Percentiles rank a stretch among this genome's conserved stretches.
Conservation (phyloP, 805 yeast species). For the Candida jianshihensis region DNA sequence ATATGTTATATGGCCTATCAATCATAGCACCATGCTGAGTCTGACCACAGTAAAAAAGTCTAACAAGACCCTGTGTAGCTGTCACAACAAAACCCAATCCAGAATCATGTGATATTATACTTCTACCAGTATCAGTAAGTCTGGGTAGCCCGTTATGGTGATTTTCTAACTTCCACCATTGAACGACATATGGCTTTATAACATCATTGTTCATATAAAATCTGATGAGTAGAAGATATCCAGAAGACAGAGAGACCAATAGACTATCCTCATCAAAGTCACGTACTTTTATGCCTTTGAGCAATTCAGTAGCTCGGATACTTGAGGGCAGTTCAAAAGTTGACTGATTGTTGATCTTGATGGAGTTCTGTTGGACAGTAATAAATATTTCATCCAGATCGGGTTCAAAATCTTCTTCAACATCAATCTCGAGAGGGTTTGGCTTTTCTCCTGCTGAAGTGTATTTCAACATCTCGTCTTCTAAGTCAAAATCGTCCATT, state of each 20-base stretch:
- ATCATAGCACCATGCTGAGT: slow-evolving; percentile 33
- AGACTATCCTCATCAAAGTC: slow-evolving; percentile 31
- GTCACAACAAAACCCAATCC: slow-evolving; percentile 35
- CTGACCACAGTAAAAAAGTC: slow-evolving; percentile 31
- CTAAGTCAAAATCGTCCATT: slow-evolving; percentile 15
- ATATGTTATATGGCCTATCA: slow-evolving; percentile 31
- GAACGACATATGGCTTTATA: slow-evolving; percentile 36
- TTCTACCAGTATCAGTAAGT: slow-evolving; percentile 18
- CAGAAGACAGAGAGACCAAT: slow-evolving; percentile 30
- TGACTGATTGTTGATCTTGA: slow-evolving; percentile 10
- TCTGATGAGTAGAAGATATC: slow-evolving; percentile 33
- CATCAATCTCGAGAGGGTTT: slow-evolving; percentile 3
- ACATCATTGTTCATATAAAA: slow-evolving; percentile 21
- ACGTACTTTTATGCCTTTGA: slow-evolving; percentile 3
- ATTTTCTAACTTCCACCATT: slow-evolving; percentile 37
- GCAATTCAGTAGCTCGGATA: slow-evolving; percentile 17
- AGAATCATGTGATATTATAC: slow-evolving; percentile 28
- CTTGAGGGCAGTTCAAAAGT: slow-evolving; percentile 8
- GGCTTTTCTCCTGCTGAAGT: slow-evolving; percentile 4
- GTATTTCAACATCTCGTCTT: slow-evolving; percentile 12
- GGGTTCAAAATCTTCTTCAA: slow-evolving; percentile 5
- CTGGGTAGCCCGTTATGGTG: slow-evolving; percentile 11
- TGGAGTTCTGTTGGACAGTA: slow-evolving; percentile 10
- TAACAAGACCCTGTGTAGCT: slow-evolving; percentile 28
- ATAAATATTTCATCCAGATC: slow-evolving; percentile 10